phyloP scores from a whole-genome alignment of 1,139 yeast genomes.

The Pichia sp. region DNA sequence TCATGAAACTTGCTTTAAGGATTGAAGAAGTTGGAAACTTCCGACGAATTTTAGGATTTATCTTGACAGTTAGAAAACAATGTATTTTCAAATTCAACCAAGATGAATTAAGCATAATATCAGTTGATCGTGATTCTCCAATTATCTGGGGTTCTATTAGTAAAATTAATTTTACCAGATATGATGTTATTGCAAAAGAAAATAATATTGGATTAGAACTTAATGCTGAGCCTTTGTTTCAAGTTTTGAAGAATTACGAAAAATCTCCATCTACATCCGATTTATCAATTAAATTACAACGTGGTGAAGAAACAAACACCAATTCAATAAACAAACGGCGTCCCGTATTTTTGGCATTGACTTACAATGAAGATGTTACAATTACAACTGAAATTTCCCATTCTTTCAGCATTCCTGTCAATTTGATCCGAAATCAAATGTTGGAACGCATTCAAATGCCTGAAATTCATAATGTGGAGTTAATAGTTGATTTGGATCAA shows the following conservation, averaged over 20 bases:
- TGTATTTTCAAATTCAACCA: constrained; percentile 45
- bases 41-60: constrained; percentile 29
- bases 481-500: constrained; percentile 35
- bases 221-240: constrained; percentile 49
- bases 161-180: constrained; percentile 35
- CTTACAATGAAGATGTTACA: constrained; percentile 36
- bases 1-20: constrained; percentile 23
- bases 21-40: constrained; percentile 21
- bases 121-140: constrained; percentile 47
- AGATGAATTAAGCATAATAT: constrained; percentile 41
- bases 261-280: constrained; percentile 43
- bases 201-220: constrained; percentile 48
- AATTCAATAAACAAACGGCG: constrained; percentile 19
- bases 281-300: constrained; percentile 48
- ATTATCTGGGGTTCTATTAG: constrained; percentile 57
- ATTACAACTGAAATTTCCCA: constrained; percentile 41
- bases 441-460: constrained; percentile 6
- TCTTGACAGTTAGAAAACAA: constrained; percentile 32
- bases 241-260: constrained; percentile 50
- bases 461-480: constrained; percentile 3
- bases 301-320: constrained; percentile 29
- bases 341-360: constrained; percentile 37
- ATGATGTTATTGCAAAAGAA: constrained; percentile 43
- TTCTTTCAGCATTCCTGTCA: constrained; percentile 53
- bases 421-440: constrained; percentile 28